phyloP scores from a whole-genome alignment of 768 basidiomycete species.

The Suillus subalutaceus region DNA sequence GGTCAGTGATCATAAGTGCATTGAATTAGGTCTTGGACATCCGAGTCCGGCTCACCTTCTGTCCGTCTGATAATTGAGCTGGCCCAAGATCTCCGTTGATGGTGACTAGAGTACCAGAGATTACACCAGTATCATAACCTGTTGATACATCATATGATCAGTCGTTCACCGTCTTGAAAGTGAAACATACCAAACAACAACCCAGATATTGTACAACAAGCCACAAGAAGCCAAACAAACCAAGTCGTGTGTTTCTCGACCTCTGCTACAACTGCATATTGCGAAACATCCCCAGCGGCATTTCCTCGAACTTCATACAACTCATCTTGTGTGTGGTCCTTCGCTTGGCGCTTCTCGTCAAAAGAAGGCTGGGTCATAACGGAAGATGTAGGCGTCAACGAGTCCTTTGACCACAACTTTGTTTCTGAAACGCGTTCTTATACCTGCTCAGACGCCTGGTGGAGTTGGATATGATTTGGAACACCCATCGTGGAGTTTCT shows the following conservation, averaged over 20 bases:
- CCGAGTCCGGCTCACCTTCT: constrained; percentile 50
- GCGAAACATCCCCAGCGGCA: constrained; percentile 54
- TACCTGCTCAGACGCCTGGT: not conserved
- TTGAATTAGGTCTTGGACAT: not conserved
- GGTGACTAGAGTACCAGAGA: constrained; percentile 79
- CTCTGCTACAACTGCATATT: constrained; percentile 60
- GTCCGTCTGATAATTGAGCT: constrained; percentile 53
- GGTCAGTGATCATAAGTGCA: not conserved
- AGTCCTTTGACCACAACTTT: not conserved
- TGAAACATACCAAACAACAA: constrained; percentile 63
- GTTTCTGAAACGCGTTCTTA: not conserved
- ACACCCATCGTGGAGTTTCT: not conserved
- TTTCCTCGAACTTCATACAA: constrained; percentile 21
- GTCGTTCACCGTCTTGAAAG: not conserved
- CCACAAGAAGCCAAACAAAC: constrained; percentile 80
- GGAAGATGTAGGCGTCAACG: not conserved
- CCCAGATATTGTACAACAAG: constrained; percentile 75
- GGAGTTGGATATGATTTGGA: not conserved
- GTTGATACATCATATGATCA: constrained; percentile 11
- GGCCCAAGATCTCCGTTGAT: constrained; percentile 71
- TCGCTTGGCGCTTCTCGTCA: constrained; percentile 3
- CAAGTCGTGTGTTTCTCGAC: constrained; percentile 68
- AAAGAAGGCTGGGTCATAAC: constrained; percentile 1
- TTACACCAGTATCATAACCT: constrained; percentile 85
- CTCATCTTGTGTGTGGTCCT: constrained; percentile 10